These are phyloP conservation scores for Pythium rhizo-oryzae DNA, from an alignment of 352 stramenopile species.

Conservation along the genomic window DNA sequence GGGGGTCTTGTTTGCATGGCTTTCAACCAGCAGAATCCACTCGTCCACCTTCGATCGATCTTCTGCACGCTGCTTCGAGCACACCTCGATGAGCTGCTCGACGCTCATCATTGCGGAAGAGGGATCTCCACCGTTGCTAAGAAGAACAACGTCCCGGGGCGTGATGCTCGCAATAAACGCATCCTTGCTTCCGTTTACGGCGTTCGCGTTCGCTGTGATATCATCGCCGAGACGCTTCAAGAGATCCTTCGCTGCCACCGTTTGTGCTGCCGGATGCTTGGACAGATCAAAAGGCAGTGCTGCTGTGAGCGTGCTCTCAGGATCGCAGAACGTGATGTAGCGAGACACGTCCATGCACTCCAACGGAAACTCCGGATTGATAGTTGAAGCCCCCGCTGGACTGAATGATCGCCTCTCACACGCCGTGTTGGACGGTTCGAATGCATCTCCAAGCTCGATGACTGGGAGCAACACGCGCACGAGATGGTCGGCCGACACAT, in stretches of 20 bases:
- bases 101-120: conserved; percentile 37
- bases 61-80: conserved; percentile 46
- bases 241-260: conserved; percentile 94
- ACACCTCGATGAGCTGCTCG: conserved; percentile 50
- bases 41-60: conserved; percentile 61
- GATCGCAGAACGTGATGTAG: conserved; percentile 80
- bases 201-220: conserved; percentile 84
- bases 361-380: conserved; percentile 80
- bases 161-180: conserved; percentile 72
- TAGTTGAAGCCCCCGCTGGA: conserved; percentile 9
- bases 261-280: conserved; percentile 87
- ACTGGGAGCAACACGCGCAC: conserved; percentile 12
- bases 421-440: conserved; percentile 79
- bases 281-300: conserved; percentile 94
- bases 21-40: conserved; percentile 57
- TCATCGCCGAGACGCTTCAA: conserved; percentile 93
- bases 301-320: conserved; percentile 44
- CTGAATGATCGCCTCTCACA: conserved; percentile 64
- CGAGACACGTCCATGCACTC: conserved; percentile 65
- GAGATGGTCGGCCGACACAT: conserved; percentile 45
- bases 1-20: conserved; percentile 51
- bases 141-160: conserved; percentile 40
- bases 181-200: conserved; percentile 76
- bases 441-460: conserved; percentile 27
- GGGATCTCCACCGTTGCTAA: conserved; percentile 21